These are phyloP conservation scores for Myriangium duriaei DNA, from an alignment of 2,329 filamentous ascomycete genomes.

Conservation along the genomic window DNA sequence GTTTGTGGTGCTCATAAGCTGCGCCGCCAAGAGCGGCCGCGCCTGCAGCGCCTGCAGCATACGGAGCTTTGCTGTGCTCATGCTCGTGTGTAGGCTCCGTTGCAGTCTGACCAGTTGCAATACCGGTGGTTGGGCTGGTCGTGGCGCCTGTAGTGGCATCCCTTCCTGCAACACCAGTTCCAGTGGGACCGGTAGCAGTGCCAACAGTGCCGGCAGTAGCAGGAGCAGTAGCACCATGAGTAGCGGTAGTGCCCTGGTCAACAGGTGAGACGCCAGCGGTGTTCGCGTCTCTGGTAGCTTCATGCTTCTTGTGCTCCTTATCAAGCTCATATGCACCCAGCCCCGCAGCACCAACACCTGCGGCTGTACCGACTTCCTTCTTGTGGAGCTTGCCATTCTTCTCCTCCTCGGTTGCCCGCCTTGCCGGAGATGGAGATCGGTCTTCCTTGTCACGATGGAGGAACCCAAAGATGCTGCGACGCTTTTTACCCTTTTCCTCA, in stretches of 20 bases:
- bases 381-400: conserved; percentile 7
- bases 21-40: conserved; percentile 2
- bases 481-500: conserved; percentile 11
- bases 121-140: conserved; percentile 11
- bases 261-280: conserved; percentile 4
- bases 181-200: background rate
- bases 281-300: background rate
- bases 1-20: conserved; percentile 14
- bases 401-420: conserved; percentile 10
- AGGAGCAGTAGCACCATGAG: background rate
- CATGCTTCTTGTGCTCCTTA: conserved; percentile 5
- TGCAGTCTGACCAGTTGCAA: conserved; percentile 7
- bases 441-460: conserved; percentile 7
- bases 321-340: conserved; percentile 11
- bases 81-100: background rate
- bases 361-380: conserved; percentile 9
- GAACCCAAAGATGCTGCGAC: conserved; percentile 8
- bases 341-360: conserved; percentile 12
- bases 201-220: background rate
- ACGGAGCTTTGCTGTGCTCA: conserved; percentile 1
- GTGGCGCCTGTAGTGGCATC: conserved; percentile 6
- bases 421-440: conserved; percentile 3
- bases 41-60: conserved; percentile 7
- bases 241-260: background rate
- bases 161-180: conserved; percentile 5